Evolutionary conservation across 306 rosid genomes (phyloP).

Genomic region (Arachis hypogaea): DNA sequence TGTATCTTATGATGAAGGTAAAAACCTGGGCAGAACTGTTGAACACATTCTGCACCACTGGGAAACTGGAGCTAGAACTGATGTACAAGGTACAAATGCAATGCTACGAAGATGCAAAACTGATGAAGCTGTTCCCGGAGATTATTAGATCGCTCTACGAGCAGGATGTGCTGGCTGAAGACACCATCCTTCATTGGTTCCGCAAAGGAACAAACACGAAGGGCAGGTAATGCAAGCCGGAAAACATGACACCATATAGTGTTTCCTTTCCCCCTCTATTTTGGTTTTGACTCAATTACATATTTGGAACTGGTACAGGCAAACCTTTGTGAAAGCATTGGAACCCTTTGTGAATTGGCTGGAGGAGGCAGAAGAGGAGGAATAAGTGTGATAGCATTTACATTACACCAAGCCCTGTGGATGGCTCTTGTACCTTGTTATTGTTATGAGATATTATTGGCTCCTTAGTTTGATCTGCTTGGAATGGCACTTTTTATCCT

Average conservation of each 20-base stretch:
- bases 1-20: slow-evolving; percentile 55
- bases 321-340: slow-evolving; percentile 94
- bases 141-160: slow-evolving; percentile 91
- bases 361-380: slow-evolving; percentile 99
- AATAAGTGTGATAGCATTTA: slow-evolving; percentile 40
- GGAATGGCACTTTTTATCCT: slow-evolving; percentile 18
- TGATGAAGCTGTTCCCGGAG: slow-evolving; percentile 96
- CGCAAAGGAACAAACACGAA: slow-evolving; percentile 87
- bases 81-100: slow-evolving; percentile 99
- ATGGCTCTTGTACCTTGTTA: slow-evolving; percentile 14
- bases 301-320: slow-evolving; percentile 63
- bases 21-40: slow-evolving; percentile 92
- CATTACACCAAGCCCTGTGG: slow-evolving; percentile 8
- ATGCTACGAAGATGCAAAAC: slow-evolving; percentile 99
- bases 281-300: background rate
- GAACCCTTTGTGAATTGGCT: slow-evolving; percentile 97
- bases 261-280: background rate
- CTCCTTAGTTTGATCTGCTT: slow-evolving; percentile 28
- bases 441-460: slow-evolving; percentile 40
- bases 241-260: no score
- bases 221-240: slow-evolving; percentile 67
- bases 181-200: slow-evolving; percentile 95
- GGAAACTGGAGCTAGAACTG: slow-evolving; percentile 97
- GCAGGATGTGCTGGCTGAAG: slow-evolving; percentile 96
- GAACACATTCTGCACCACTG: slow-evolving; percentile 89